Conservation (phyloP, 805 yeast genomes). For the Lipomyces yamanashiensis region DNA sequence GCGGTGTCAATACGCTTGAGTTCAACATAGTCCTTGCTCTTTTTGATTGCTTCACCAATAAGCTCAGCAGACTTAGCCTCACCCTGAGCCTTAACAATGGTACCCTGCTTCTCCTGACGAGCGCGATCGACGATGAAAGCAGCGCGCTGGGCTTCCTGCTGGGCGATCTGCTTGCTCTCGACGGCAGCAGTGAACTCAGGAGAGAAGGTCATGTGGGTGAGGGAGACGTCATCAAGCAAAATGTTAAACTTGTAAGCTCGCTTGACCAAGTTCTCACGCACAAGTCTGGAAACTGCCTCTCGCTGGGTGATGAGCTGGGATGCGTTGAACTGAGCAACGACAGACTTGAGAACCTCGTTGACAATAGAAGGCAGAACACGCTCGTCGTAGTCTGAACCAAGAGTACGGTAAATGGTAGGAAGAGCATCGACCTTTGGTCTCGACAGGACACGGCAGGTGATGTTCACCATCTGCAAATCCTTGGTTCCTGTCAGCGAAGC, state of each 20-base stretch:
- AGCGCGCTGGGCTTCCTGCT: conserved; percentile 98
- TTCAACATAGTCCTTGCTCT: conserved; percentile 93
- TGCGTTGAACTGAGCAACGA: conserved; percentile 98
- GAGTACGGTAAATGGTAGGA: conserved; percentile 86
- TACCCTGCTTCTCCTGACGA: conserved; percentile 94
- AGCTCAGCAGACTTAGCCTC: conserved; percentile 97
- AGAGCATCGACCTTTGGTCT: conserved; percentile 80
- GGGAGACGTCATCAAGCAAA: conserved; percentile 89
- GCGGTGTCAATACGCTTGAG: conserved; percentile 97
- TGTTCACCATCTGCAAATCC: conserved; percentile 98
- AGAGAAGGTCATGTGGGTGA: conserved; percentile 94
- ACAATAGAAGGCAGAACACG: conserved; percentile 97
- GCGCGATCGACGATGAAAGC: conserved; percentile 97
- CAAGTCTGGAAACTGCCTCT: conserved; percentile 90
- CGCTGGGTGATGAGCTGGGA: conserved; percentile 98
- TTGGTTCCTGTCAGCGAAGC: conserved; percentile 97
- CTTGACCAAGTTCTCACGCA: conserved; percentile 86
- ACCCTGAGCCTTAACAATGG: conserved; percentile 97
- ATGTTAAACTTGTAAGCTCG: conserved; percentile 91
- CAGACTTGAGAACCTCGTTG: conserved; percentile 93
- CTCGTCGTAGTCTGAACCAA: conserved; percentile 95
- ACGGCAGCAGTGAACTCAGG: conserved; percentile 98
- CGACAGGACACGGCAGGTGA: conserved; percentile 96
- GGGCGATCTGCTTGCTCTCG: conserved; percentile 98
- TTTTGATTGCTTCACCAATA: conserved; percentile 98